Evolutionary conservation across 1,284 basidiomycete genomes (phyloP).

Genomic region (Schizophyllum commune): DNA sequence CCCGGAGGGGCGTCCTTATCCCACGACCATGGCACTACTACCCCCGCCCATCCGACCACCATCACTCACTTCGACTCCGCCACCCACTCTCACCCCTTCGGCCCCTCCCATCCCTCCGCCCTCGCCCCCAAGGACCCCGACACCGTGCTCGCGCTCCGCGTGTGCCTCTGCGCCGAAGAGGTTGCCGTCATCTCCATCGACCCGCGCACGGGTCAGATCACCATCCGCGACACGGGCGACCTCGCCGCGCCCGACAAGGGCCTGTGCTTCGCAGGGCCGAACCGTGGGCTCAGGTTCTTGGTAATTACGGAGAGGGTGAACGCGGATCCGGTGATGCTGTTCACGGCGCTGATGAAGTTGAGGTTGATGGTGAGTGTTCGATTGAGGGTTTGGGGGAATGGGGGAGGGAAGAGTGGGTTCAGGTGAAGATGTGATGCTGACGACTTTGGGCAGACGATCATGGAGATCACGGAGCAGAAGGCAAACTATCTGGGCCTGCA

Average conservation of each 20-base stretch:
- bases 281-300: constrained; percentile 55
- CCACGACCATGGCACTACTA: too few species aligned
- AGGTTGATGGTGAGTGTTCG: constrained; percentile 43
- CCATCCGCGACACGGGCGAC: constrained; percentile 66
- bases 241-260: constrained; percentile 67
- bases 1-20: too few species aligned
- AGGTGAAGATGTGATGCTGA: too few species aligned
- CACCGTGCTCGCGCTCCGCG: constrained; percentile 46
- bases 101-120: too few species aligned
- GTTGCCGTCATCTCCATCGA: constrained; percentile 66
- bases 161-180: constrained; percentile 67
- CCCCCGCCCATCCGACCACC: too few species aligned
- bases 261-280: too few species aligned
- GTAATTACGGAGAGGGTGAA: constrained; percentile 52
- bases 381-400: constrained; percentile 1
- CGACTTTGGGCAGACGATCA: constrained; percentile 54
- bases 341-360: constrained; percentile 43
- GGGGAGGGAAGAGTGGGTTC: not conserved
- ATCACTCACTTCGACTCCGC: too few species aligned
- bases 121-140: constrained; percentile 34
- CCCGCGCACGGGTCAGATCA: constrained; percentile 61
- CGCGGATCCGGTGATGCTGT: constrained; percentile 48
- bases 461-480: constrained; percentile 68
- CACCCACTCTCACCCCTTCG: too few species aligned
- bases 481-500: constrained; percentile 68